phyloP scores from a whole-genome alignment of 306 rosid species.

The Lablab purpureus region DNA sequence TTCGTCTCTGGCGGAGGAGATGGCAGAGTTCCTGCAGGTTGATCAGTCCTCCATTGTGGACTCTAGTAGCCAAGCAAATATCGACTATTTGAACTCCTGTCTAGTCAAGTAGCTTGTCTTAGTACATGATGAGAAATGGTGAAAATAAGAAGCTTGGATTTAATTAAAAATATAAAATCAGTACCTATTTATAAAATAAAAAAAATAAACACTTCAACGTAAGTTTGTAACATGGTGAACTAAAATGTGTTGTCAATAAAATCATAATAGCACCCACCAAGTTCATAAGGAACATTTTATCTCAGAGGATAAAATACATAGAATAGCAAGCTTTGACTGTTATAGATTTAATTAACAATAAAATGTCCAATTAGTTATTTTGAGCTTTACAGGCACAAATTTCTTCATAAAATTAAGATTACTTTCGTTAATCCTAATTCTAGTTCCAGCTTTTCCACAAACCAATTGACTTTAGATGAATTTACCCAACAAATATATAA shows the following conservation, averaged over 20 bases:
- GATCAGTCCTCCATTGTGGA: conserved; percentile 92
- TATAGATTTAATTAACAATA: neutral
- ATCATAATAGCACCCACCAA: conserved; percentile 29
- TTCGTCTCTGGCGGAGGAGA: conserved; percentile 77
- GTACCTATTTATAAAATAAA: neutral
- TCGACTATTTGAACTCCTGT: conserved; percentile 97
- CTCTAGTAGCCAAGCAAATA: conserved; percentile 91
- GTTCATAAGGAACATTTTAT: conserved; percentile 17
- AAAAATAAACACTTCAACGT: conserved; percentile 2
- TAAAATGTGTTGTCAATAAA: conserved; percentile 21
- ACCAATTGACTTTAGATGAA: neutral
- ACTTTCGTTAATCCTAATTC: neutral
- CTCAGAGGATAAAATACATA: neutral
- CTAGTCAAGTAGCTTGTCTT: conserved; percentile 58
- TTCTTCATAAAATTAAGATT: conserved; percentile 5
- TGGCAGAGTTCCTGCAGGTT: conserved; percentile 85
- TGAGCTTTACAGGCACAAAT: neutral
- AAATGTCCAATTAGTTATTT: conserved; percentile 9
- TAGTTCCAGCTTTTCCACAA: neutral
- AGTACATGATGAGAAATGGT: conserved; percentile 38
- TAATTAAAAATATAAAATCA: neutral
- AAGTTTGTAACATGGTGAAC: neutral
- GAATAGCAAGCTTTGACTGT: conserved; percentile 4
- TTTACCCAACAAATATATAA: neutral
- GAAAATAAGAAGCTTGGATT: conserved; percentile 28